phyloP scores from a whole-genome alignment of 768 basidiomycete species.

The Boletus vinaceobasis region DNA sequence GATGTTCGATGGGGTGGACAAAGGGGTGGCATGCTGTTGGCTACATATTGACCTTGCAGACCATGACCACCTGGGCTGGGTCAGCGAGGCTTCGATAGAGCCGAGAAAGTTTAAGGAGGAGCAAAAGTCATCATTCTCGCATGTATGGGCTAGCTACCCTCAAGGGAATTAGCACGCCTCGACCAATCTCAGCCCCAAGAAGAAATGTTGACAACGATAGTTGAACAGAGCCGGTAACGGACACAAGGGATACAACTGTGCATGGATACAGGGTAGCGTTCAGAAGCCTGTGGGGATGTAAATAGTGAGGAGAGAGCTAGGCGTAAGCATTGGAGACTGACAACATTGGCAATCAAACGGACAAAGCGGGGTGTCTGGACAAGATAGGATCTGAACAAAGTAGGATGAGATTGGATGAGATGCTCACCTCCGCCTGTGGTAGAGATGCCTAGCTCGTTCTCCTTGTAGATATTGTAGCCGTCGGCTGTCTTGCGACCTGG shows the following conservation, averaged over 20 bases:
- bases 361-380: constrained; percentile 73
- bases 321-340: constrained; percentile 37
- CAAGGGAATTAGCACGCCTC: background rate
- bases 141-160: background rate
- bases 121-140: background rate
- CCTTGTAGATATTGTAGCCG: constrained; percentile 76
- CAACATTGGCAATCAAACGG: constrained; percentile 91
- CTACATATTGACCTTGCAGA: constrained; percentile 60
- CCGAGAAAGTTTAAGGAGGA: constrained; percentile 22
- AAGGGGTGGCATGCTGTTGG: constrained; percentile 41
- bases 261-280: background rate
- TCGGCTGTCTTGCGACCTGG: constrained; percentile 77
- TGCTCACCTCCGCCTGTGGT: constrained; percentile 68
- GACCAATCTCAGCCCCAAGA: too few relatives aligned
- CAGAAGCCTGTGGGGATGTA: constrained; percentile 25
- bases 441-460: constrained; percentile 73
- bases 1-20: constrained; percentile 21
- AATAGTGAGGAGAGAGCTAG: background rate
- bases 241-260: constrained; percentile 1
- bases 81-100: constrained; percentile 58
- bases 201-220: background rate
- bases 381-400: constrained; percentile 21
- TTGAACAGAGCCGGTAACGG: background rate
- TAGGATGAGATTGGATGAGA: constrained; percentile 1
- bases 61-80: constrained; percentile 38